Base-by-base conservation (phyloP, 768 basidiomycete species). In the Tephrocybe sp. region DNA sequence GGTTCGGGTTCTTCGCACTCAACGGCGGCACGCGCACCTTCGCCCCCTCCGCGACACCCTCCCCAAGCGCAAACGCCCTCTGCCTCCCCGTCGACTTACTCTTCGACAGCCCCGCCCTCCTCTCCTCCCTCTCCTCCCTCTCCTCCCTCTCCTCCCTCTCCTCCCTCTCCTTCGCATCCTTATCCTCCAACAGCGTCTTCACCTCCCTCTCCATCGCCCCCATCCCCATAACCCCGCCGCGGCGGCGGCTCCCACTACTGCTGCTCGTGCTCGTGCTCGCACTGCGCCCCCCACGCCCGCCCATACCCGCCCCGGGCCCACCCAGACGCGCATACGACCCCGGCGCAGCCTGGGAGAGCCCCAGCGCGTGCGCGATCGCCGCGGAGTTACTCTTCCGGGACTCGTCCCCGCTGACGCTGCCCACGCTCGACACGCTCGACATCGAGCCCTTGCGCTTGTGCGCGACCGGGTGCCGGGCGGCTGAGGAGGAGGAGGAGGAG, bases 181-280 rank as follows among this genome's bases (percentile, higher is more conserved):
- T 46, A 30, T 78, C 74, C 55, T 78, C 76, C 55, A 81, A 64
- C 45, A 83, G 64, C 7, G 71, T 74, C 56, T 79, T 80, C 74
- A 85, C 71, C 26, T 77, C 76, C 41, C 40, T 45, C 50, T 61
- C 62, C 55, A 62, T 44, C 25, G 30, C 42, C 11, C 67, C 63
- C 41, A 54, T 54, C 34, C 56, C 52, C 38, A 17, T 12, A 55
- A 23, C 72, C 61, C 30, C 72, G 66, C n/a, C 18, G 53, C 60
- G 45, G 28, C 28, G 28, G 28, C 28, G 50, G 30, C 62, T 67
- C 34, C 66, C 67, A 43, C 70, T 65, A 46, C 69, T 65, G 42
- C 56, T 65, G 28, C 59, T 64, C 32, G 59, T 57, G 25, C 68
- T 69, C 5, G 54, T 60, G 47, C 68, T 70, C 43, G 17, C 62